Percentiles rank a stretch among this genome's conserved stretches.
phyloP scores from a whole-genome alignment of 78 protist genomes.

The Dictyostelium intermedium region DNA sequence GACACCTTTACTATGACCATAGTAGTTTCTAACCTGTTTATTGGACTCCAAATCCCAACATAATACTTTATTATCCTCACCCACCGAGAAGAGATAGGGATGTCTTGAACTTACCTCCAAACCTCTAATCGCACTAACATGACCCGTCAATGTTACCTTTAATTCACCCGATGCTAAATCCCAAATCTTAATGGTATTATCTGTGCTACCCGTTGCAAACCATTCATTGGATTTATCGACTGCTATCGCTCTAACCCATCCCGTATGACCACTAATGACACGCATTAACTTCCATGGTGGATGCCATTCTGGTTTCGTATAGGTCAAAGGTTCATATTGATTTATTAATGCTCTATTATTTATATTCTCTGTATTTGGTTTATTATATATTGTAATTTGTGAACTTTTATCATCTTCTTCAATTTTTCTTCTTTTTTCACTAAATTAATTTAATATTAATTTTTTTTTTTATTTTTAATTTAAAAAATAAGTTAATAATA shows the following conservation, averaged over 20 bases:
- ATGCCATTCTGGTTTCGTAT: constrained; percentile 85
- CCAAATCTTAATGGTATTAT: constrained; percentile 98
- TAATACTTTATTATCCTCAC: constrained; percentile 97
- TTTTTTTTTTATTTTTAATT: no score
- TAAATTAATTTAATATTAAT: no score
- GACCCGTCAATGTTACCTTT: constrained; percentile 98
- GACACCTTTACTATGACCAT: constrained; percentile 97
- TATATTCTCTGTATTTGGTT: neutral
- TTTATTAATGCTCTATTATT: constrained; percentile 29
- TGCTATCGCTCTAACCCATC: constrained; percentile 90
- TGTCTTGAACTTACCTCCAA: constrained; percentile 84
- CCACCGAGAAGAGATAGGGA: constrained; percentile 98
- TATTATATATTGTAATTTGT: neutral
- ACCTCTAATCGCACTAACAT: constrained; percentile 88
- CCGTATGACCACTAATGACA: constrained; percentile 84
- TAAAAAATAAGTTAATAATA: no score
- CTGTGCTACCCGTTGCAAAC: constrained; percentile 97
- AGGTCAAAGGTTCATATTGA: constrained; percentile 26
- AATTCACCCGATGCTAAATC: constrained; percentile 96
- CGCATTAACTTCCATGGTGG: constrained; percentile 87
- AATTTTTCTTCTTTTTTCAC: constrained; percentile 63
- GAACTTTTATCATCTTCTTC: neutral
- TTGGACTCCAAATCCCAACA: constrained; percentile 99
- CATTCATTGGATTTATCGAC: constrained; percentile 98
- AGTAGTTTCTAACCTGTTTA: constrained; percentile 89